Evolutionary conservation across 768 basidiomycete genomes (phyloP).

Genomic region (Lactarius psammicola): DNA sequence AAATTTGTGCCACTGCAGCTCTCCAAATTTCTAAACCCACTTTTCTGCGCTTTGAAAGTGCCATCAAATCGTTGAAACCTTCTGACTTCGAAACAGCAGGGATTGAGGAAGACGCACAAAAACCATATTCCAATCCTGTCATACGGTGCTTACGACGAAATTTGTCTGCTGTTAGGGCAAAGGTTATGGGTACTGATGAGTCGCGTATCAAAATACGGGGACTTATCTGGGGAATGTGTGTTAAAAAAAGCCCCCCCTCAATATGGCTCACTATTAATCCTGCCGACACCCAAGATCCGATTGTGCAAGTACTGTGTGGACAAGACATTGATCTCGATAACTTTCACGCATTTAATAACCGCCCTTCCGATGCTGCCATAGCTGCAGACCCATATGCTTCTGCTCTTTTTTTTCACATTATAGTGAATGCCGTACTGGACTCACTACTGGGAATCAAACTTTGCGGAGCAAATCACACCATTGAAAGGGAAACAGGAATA

Average conservation of each 20-base stretch:
- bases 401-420: neutral
- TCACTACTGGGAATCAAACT: neutral
- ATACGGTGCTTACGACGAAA: neutral
- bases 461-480: no score
- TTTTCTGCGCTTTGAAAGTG: no score
- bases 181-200: neutral
- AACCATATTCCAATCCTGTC: neutral
- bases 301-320: slow-evolving; percentile 45
- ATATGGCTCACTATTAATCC: slow-evolving; percentile 49
- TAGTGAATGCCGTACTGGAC: neutral
- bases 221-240: neutral
- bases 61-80: no score
- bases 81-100: neutral
- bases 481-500: neutral
- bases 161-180: neutral
- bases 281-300: slow-evolving; percentile 42
- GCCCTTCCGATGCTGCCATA: slow-evolving; percentile 42
- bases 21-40: no score
- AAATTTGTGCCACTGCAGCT: no score
- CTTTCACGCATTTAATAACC: slow-evolving; percentile 37
- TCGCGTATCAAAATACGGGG: neutral
- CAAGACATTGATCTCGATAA: slow-evolving; percentile 44
- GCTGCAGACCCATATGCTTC: neutral
- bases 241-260: neutral
- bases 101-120: neutral